A percentile compares a stretch with the other conserved stretches of the same genome.
These are phyloP conservation scores for Phlyctochytrium arcticum DNA, from an alignment of 192 early-diverging fungal genomes.

Conservation along the genomic window DNA sequence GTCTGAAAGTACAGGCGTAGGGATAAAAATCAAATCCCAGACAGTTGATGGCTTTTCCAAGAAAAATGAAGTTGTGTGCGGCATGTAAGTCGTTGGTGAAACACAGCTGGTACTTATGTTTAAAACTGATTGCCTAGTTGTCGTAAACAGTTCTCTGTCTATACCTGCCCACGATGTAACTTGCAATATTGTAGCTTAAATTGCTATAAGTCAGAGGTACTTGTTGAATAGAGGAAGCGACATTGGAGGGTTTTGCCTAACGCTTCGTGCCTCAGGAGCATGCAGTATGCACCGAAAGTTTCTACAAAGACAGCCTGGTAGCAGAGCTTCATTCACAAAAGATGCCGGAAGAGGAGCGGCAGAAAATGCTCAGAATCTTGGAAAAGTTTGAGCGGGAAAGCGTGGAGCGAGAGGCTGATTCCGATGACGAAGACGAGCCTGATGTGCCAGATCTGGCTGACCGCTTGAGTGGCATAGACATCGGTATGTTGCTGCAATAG, in stretches of 20 bases:
- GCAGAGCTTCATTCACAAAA: slow-evolving; percentile 46
- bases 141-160: slow-evolving; percentile 49
- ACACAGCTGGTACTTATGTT: too few species aligned
- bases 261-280: slow-evolving; percentile 34
- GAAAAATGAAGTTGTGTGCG: too few species aligned
- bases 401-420: background rate
- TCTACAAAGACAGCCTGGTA: slow-evolving; percentile 56
- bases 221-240: background rate
- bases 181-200: slow-evolving; percentile 59
- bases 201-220: slow-evolving; percentile 60
- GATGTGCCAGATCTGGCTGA: slow-evolving; percentile 38
- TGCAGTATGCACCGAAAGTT: slow-evolving; percentile 51
- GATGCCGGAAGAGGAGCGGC: slow-evolving; percentile 38
- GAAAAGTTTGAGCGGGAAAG: slow-evolving; percentile 36
- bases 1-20: too few species aligned
- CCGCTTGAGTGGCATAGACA: slow-evolving; percentile 44
- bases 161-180: slow-evolving; percentile 66
- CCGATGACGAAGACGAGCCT: slow-evolving; percentile 25
- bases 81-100: too few species aligned
- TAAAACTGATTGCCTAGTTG: slow-evolving; percentile 47
- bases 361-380: slow-evolving; percentile 50
- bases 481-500: slow-evolving; percentile 11
- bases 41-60: too few species aligned
- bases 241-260: background rate
- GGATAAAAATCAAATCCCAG: too few species aligned